Conservation (phyloP, 148 eudicot species). For the Amaranthus hypochondriacus region DNA sequence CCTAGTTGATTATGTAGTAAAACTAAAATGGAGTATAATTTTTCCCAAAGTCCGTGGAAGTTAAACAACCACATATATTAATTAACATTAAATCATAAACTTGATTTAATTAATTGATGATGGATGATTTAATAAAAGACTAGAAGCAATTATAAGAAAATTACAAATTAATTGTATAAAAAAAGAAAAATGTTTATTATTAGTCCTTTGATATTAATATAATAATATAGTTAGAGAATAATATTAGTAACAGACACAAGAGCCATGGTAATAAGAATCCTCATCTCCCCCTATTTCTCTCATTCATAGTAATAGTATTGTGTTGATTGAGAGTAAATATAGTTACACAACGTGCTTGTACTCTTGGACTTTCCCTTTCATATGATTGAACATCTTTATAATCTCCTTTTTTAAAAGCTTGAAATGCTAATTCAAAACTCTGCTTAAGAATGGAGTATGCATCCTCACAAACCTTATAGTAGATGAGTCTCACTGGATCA, state of each 20-base stretch:
- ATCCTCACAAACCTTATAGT: constrained; percentile 14
- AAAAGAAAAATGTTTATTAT: too few relatives aligned
- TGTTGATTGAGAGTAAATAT: not conserved
- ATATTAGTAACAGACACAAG: not conserved
- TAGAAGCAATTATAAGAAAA: too few relatives aligned
- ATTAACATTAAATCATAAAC: too few relatives aligned
- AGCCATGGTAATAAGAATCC: constrained; percentile 26
- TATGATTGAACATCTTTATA: not conserved
- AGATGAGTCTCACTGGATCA: not conserved
- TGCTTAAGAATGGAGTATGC: constrained; percentile 4
- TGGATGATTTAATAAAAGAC: too few relatives aligned
- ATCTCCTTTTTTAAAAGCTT: constrained; percentile 3
- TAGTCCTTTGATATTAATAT: too few relatives aligned
- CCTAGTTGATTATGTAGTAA: too few relatives aligned
- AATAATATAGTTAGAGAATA: not conserved
- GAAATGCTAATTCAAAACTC: constrained; percentile 9
- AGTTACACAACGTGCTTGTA: constrained; percentile 9
- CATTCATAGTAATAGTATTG: constrained; percentile 6
- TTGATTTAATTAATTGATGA: too few relatives aligned
- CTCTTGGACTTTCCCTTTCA: constrained; percentile 17
- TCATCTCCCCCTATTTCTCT: constrained; percentile 26
- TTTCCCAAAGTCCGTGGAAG: too few relatives aligned
- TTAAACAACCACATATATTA: too few relatives aligned
- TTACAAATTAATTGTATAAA: too few relatives aligned
- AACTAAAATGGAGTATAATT: too few relatives aligned